phyloP scores from a whole-genome alignment of 2,329 filamentous ascomycete genomes.

The Exophiala sideris region DNA sequence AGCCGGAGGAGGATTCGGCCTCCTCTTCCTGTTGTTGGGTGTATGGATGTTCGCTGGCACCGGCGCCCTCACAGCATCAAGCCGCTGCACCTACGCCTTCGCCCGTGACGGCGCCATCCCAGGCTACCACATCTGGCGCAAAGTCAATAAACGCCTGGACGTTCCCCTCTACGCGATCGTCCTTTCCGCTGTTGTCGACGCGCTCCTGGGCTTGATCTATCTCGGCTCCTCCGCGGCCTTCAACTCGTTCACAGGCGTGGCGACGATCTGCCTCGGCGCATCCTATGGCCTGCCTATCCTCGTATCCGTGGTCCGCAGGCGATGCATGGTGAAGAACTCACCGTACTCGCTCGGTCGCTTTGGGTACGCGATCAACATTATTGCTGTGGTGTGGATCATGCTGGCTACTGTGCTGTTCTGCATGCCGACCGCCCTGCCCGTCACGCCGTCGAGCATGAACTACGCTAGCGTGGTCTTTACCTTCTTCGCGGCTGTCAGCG shows the following conservation, averaged over 20 bases:
- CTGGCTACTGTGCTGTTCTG: conserved; percentile 52
- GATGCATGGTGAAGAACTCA: conserved; percentile 43
- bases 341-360: conserved; percentile 49
- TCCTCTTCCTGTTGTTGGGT: conserved; percentile 46
- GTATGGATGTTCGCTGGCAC: conserved; percentile 66
- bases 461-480: conserved; percentile 41
- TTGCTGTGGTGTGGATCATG: conserved; percentile 47
- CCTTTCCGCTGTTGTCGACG: conserved; percentile 44
- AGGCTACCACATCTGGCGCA: conserved; percentile 9
- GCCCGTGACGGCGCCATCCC: conserved; percentile 20
- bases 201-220: conserved; percentile 43
- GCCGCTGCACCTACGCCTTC: conserved; percentile 48
- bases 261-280: conserved; percentile 48
- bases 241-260: conserved; percentile 33
- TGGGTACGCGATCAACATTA: conserved; percentile 43
- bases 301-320: conserved; percentile 45
- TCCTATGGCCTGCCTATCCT: conserved; percentile 47
- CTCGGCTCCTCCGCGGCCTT: conserved; percentile 20
- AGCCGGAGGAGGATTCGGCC: conserved; percentile 45
- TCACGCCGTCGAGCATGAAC: conserved; percentile 39
- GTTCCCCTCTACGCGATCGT: conserved; percentile 14
- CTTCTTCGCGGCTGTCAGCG: conserved; percentile 38
- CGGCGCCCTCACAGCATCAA: conserved; percentile 51
- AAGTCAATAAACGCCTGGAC: conserved; percentile 14
- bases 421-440: conserved; percentile 39